Conservation (phyloP, 306 rosid species). For the Inga laurina region DNA sequence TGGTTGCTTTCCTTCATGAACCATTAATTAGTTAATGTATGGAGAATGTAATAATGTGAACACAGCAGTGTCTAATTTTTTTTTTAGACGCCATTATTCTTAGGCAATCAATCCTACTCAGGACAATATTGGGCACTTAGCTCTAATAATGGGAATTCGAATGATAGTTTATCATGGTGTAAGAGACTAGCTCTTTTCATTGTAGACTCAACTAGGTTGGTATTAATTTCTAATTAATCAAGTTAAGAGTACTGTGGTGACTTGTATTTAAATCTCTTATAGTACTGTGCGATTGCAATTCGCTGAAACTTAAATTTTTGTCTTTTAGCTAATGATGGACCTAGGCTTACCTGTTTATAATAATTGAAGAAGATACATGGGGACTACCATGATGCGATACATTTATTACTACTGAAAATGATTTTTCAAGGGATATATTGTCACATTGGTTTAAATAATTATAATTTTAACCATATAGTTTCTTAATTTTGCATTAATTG, state of each 20-base stretch:
- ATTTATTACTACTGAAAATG: conserved; percentile 8
- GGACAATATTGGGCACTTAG: too few relatives aligned
- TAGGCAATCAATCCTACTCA: too few relatives aligned
- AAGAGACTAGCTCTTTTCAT: too few relatives aligned
- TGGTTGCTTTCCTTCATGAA: not conserved
- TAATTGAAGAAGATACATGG: conserved; percentile 19
- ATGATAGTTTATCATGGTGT: too few relatives aligned
- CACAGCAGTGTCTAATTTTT: not conserved
- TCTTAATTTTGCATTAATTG: too few relatives aligned
- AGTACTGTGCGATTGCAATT: not conserved
- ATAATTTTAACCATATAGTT: not conserved
- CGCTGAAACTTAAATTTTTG: not conserved
- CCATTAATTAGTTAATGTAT: not conserved
- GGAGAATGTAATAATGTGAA: not conserved
- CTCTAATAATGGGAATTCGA: too few relatives aligned
- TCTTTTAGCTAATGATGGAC: conserved; percentile 15
- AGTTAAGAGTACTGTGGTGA: too few relatives aligned
- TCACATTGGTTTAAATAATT: not conserved
- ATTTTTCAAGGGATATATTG: conserved; percentile 1
- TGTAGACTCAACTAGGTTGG: too few relatives aligned
- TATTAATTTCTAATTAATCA: too few relatives aligned
- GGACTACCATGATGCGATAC: conserved; percentile 12
- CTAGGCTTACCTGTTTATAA: not conserved
- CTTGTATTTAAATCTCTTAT: too few relatives aligned
- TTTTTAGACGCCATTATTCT: too few relatives aligned